Evolutionary conservation across 352 stramenopile species (phyloP).

Genomic region (Pythium apleroticum): DNA sequence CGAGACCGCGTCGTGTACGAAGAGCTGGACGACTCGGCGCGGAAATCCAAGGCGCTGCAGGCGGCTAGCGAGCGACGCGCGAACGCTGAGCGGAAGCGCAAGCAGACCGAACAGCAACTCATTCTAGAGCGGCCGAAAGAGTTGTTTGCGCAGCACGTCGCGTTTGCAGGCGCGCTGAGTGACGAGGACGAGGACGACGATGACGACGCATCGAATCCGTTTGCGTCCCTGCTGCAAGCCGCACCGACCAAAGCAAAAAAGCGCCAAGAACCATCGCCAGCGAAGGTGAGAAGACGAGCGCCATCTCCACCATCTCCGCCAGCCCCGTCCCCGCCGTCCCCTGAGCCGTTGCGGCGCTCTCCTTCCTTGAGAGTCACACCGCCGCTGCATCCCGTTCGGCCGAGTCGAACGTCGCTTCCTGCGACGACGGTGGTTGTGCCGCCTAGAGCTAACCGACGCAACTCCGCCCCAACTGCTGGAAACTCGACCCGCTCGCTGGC

Average conservation of each 20-base stretch:
- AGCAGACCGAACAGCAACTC: conserved; percentile 1
- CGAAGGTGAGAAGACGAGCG: background rate
- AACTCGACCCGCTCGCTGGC: conserved; percentile 17
- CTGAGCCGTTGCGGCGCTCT: background rate
- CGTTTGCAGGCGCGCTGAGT: conserved; percentile 13
- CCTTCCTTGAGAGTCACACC: background rate
- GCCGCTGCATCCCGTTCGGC: background rate
- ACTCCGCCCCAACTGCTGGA: conserved; percentile 13
- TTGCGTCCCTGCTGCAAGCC: conserved; percentile 53
- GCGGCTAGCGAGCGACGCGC: conserved; percentile 24
- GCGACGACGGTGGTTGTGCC: background rate
- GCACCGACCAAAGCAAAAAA: conserved; percentile 6
- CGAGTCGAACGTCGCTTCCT: background rate
- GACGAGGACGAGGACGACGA: conserved; percentile 33
- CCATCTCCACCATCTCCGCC: background rate
- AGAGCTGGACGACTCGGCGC: conserved; percentile 43
- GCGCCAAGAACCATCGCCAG: background rate
- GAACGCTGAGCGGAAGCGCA: background rate
- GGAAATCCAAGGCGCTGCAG: conserved; percentile 22
- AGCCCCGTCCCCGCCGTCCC: background rate
- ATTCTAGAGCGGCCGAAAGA: conserved; percentile 36
- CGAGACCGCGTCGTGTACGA: conserved; percentile 59
- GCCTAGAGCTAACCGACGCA: background rate
- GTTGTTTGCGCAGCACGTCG: conserved; percentile 41
- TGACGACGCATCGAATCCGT: conserved; percentile 45